phyloP scores from a whole-genome alignment of 2,329 filamentous ascomycete genomes.

The Fusarium bulbicola region DNA sequence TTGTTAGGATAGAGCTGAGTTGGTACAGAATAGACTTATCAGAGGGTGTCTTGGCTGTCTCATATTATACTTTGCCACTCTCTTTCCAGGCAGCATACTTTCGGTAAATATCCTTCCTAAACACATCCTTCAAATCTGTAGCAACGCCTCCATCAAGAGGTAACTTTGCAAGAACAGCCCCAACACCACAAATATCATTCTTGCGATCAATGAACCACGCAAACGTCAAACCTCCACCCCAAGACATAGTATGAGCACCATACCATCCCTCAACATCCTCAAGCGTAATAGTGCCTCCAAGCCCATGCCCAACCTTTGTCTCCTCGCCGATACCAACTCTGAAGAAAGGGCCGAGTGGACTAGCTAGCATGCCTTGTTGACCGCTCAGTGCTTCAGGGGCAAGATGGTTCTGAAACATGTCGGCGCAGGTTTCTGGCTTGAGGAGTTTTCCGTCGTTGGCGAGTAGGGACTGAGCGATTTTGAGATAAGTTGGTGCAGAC shows the following conservation, averaged over 20 bases:
- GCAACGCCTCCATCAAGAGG: slow-evolving; percentile 43
- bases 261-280: slow-evolving; percentile 55
- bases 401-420: slow-evolving; percentile 60
- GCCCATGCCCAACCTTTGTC: slow-evolving; percentile 50
- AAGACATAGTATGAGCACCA: slow-evolving; percentile 53
- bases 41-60: neutral
- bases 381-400: slow-evolving; percentile 39
- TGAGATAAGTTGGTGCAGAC: slow-evolving; percentile 51
- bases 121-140: slow-evolving; percentile 51
- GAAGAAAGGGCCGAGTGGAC: slow-evolving; percentile 49
- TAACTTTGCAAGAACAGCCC: slow-evolving; percentile 51
- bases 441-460: slow-evolving; percentile 60
- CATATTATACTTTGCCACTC: neutral
- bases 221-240: slow-evolving; percentile 57
- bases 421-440: slow-evolving; percentile 49
- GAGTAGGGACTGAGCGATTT: slow-evolving; percentile 57
- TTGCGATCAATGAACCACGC: slow-evolving; percentile 60
- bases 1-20: neutral
- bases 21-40: neutral
- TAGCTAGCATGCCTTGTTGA: slow-evolving; percentile 42
- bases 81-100: slow-evolving; percentile 41
- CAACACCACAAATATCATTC: slow-evolving; percentile 55
- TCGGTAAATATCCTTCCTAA: slow-evolving; percentile 53
- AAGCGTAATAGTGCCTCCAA: slow-evolving; percentile 53
- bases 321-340: slow-evolving; percentile 46